phyloP scores from a whole-genome alignment of 1,284 basidiomycete genomes.

The Trichosporon coremiiforme region DNA sequence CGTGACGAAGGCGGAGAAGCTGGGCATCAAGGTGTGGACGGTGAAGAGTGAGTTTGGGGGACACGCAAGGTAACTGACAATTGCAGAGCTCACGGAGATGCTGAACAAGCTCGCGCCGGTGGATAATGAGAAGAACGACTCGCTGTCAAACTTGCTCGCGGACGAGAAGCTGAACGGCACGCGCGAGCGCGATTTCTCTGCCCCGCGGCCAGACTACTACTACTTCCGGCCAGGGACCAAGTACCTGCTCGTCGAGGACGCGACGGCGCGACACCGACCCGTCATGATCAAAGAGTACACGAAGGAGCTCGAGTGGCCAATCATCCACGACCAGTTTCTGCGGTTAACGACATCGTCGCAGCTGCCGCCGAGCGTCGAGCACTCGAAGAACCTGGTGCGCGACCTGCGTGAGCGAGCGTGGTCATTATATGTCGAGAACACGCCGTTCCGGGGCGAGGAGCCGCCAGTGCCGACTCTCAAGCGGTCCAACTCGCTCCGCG shows the following conservation, averaged over 20 bases:
- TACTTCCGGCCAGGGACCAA: constrained; percentile 81
- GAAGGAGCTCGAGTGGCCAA: constrained; percentile 60
- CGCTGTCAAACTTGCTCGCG: constrained; percentile 68
- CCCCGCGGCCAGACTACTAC: constrained; percentile 80
- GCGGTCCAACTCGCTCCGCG: constrained; percentile 42
- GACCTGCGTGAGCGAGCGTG: constrained; percentile 49
- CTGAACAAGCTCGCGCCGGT: constrained; percentile 59
- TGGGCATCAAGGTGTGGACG: constrained; percentile 88
- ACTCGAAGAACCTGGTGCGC: constrained; percentile 27
- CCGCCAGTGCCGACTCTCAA: constrained; percentile 40
- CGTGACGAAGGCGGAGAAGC: constrained; percentile 71
- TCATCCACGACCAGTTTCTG: constrained; percentile 57
- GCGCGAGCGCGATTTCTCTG: constrained; percentile 83
- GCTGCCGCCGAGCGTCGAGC: constrained; percentile 31
- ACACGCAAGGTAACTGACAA: constrained; percentile 12
- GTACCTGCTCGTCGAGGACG: constrained; percentile 90
- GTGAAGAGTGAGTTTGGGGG: constrained; percentile 65
- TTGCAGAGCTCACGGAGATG: constrained; percentile 41
- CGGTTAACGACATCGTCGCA: constrained; percentile 42
- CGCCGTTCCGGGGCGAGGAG: constrained; percentile 44
- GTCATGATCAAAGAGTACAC: constrained; percentile 62
- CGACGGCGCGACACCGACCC: constrained; percentile 68
- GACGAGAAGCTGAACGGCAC: constrained; percentile 86
- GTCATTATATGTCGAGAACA: constrained; percentile 47
- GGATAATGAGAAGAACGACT: constrained; percentile 37